A percentile compares a stretch with the other conserved stretches of the same genome.
Conservation (phyloP, 768 basidiomycete genomes). For the Terana coerulea region DNA sequence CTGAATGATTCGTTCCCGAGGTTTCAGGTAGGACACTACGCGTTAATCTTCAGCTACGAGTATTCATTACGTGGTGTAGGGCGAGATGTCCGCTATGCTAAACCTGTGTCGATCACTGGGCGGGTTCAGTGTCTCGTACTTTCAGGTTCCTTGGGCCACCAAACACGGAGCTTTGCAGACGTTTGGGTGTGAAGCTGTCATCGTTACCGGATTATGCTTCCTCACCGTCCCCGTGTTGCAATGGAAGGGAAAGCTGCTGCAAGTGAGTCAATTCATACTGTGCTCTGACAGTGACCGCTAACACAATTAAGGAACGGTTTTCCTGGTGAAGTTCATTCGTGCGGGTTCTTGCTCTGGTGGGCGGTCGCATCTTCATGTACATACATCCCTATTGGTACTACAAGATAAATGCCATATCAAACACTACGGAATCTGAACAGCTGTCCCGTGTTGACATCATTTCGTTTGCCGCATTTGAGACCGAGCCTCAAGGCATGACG, state of each 20-base stretch:
- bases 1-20: conserved; percentile 47
- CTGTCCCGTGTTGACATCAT: too few species aligned
- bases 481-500: too few species aligned
- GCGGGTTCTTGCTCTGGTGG: not conserved
- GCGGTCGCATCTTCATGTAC: too few species aligned
- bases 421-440: too few species aligned
- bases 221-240: conserved; percentile 50
- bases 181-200: conserved; percentile 61
- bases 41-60: conserved; percentile 32
- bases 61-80: conserved; percentile 29
- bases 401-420: too few species aligned
- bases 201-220: conserved; percentile 47
- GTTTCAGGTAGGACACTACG: conserved; percentile 27
- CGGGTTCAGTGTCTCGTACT: conserved; percentile 65
- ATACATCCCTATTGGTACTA: too few species aligned
- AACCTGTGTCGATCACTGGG: conserved; percentile 54
- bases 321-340: not conserved
- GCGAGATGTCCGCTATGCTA: conserved; percentile 60
- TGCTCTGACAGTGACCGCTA: not conserved
- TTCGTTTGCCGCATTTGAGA: too few species aligned
- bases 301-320: too few species aligned
- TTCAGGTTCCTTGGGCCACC: conserved; percentile 61
- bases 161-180: conserved; percentile 58
- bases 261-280: conserved; percentile 33
- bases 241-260: conserved; percentile 39